Evolutionary conservation across 1,284 basidiomycete species (phyloP), one percentile per base, ranked within the genome.

Genomic region (Cystobasidiaceae sp.): DNA sequence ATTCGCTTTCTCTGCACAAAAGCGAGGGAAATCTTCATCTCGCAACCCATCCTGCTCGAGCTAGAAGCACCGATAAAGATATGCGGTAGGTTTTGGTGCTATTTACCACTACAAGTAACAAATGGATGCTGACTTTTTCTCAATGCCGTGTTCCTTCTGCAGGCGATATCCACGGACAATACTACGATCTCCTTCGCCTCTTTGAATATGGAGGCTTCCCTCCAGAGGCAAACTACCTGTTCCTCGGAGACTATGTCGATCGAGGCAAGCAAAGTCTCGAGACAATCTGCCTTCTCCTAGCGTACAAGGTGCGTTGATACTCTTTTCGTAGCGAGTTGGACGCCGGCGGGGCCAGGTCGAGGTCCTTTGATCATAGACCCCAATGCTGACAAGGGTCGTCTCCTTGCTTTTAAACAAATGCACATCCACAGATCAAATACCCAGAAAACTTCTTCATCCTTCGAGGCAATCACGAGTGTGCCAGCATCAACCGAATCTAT

Each of bases 391-490:
- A n/a, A n/a, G n/a, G n/a, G n/a, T n/a, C n/a, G n/a, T n/a, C n/a
- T n/a, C n/a, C n/a, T n/a, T n/a, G n/a, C n/a, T n/a, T n/a, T n/a
- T n/a, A n/a, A n/a, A n/a, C n/a, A n/a, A n/a, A n/a, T n/a, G n/a
- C n/a, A n/a, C 70, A 89, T 89, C 17, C 17, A 27, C 52, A 64
- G 84, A 94, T 94, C 84, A 94, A 94, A 83, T 94, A 94, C 81
- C 92, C 91, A 59, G 91, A 94, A 84, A 94, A 94, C 82, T 94
- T 94, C 79, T 94, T 94, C 81, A 90, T 94, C 76, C 83, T 94
- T 69, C 84, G 91, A 73, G 91, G 91, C 74, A 94, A 93, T 80
- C 91, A 94, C 78, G 91, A 93, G 79, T 93, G 90, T 76, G 91
- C 92, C 69, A 90, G 86, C 77, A 93, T 93, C 79, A 93, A 93